A percentile compares a stretch with the other conserved stretches of the same genome.
These are phyloP conservation scores for Aspergillus bombycis DNA, from an alignment of 2,329 filamentous ascomycete species.

Conservation along the genomic window DNA sequence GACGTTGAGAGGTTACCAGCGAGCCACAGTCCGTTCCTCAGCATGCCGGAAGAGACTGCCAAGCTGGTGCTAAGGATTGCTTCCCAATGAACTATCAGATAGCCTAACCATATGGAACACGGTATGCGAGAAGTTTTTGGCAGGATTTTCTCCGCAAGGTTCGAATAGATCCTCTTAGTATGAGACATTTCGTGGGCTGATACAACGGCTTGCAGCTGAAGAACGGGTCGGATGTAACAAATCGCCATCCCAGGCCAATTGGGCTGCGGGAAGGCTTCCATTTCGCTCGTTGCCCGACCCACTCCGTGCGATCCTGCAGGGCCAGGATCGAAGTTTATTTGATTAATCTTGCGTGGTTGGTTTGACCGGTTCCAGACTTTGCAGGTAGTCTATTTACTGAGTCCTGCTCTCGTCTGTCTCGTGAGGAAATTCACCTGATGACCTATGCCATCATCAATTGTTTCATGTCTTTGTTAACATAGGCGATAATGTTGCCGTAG, in stretches of 20 bases:
- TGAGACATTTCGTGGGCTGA: background rate
- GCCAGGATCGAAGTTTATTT: background rate
- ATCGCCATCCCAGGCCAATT: background rate
- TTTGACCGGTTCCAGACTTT: background rate
- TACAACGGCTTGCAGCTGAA: background rate
- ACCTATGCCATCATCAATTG: background rate
- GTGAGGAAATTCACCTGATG: background rate
- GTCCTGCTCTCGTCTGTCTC: background rate
- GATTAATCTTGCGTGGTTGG: background rate
- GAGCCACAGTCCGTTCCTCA: constrained; percentile 1
- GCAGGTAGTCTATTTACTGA: background rate
- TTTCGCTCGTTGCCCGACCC: background rate
- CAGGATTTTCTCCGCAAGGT: background rate
- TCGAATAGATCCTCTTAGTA: background rate
- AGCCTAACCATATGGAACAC: background rate
- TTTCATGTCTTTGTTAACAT: background rate
- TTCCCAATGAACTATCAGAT: background rate
- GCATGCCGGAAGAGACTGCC: background rate
- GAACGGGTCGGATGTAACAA: background rate
- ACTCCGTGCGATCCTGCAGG: background rate
- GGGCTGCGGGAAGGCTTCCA: background rate
- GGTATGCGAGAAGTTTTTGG: background rate
- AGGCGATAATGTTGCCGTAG: background rate
- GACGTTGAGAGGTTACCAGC: background rate
- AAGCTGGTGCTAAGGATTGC: background rate